phyloP scores from a whole-genome alignment of 1,139 yeast genomes.

The Yamadazyma conglobata region DNA sequence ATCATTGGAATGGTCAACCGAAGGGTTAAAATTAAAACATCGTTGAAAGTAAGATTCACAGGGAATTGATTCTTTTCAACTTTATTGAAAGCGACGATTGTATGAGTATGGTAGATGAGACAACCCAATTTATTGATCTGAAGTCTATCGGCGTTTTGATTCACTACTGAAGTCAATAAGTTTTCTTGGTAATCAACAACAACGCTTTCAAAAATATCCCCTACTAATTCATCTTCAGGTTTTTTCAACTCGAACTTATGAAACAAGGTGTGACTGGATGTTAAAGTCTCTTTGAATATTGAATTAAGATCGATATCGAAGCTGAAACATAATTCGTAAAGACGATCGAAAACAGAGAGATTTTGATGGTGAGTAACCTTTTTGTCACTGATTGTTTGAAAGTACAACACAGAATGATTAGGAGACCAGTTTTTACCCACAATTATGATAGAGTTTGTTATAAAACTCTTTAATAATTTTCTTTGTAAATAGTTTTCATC shows the following conservation, averaged over 20 bases:
- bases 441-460: conserved; percentile 44
- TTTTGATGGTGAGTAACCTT: conserved; percentile 11
- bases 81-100: conserved; percentile 6
- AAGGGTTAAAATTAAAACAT: conserved; percentile 33
- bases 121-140: conserved; percentile 26
- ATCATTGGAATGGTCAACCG: conserved; percentile 36
- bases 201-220: conserved; percentile 31
- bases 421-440: conserved; percentile 23
- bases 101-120: conserved; percentile 18
- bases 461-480: conserved; percentile 38
- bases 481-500: conserved; percentile 56
- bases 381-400: conserved; percentile 9
- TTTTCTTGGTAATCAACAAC: conserved; percentile 34
- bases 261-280: conserved; percentile 25
- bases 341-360: conserved; percentile 34
- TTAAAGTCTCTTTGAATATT: conserved; percentile 33
- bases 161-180: conserved; percentile 19
- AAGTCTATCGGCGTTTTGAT: conserved; percentile 22
- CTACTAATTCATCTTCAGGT: conserved; percentile 24
- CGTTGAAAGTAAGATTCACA: conserved; percentile 24
- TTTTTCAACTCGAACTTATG: conserved; percentile 21
- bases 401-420: conserved; percentile 9
- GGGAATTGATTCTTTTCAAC: conserved; percentile 6
- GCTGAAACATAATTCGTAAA: conserved; percentile 53
- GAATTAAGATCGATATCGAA: conserved; percentile 57